phyloP scores from a whole-genome alignment of 1,284 basidiomycete genomes.

The Rhodotorula sp. region DNA sequence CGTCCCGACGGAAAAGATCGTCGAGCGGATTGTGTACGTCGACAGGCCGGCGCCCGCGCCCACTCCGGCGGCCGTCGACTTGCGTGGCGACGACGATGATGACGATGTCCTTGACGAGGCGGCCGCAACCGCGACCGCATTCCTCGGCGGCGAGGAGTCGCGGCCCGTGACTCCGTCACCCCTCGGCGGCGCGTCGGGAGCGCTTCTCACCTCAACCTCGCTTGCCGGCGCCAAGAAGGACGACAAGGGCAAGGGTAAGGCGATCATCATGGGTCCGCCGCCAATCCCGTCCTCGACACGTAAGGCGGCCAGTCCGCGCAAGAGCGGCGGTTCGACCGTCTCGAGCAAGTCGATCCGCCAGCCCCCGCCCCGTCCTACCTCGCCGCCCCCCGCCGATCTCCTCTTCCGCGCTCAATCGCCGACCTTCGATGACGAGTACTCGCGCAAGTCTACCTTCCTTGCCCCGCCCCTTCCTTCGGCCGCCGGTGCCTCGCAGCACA shows the following conservation, averaged over 20 bases:
- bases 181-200: conserved; percentile 1
- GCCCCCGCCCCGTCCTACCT: conserved; percentile 73
- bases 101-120: conserved; percentile 25
- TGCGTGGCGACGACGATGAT: not conserved
- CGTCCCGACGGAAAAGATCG: conserved; percentile 16
- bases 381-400: conserved; percentile 83
- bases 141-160: conserved; percentile 16
- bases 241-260: conserved; percentile 17
- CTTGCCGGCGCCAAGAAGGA: conserved; percentile 2
- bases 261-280: conserved; percentile 34
- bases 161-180: conserved; percentile 9
- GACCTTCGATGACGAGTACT: conserved; percentile 57
- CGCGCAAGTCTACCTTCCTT: conserved; percentile 24
- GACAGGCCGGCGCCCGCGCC: conserved; percentile 4
- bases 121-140: conserved; percentile 28
- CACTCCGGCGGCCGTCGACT: not conserved
- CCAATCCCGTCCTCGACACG: conserved; percentile 63
- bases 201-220: conserved; percentile 11
- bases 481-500: not conserved
- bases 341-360: conserved; percentile 53
- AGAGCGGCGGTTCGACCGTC: conserved; percentile 24
- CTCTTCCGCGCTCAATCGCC: conserved; percentile 83
- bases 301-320: conserved; percentile 53
- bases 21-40: conserved; percentile 28
- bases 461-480: conserved; percentile 13